phyloP scores from a whole-genome alignment of 2,329 filamentous ascomycete species.

The Fusarium robinianum region DNA sequence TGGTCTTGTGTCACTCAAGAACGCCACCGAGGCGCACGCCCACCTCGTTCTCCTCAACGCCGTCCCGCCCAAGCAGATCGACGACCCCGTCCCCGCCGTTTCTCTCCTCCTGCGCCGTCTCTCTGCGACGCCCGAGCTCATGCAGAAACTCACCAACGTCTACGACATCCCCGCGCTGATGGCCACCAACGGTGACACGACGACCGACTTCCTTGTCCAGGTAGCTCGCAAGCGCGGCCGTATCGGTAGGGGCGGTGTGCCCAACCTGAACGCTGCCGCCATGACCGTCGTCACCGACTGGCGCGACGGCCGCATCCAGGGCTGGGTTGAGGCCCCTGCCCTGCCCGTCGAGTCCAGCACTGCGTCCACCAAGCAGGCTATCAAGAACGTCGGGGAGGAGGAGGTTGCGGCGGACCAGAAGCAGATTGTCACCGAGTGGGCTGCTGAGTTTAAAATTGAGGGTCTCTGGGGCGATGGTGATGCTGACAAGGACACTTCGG shows the following conservation, averaged over 20 bases:
- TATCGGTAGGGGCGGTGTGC: constrained; percentile 85
- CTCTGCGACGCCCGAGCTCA: constrained; percentile 71
- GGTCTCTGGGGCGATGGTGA: constrained; percentile 78
- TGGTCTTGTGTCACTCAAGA: constrained; percentile 58
- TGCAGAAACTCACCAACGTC: constrained; percentile 77
- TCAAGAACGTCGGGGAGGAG: constrained; percentile 49
- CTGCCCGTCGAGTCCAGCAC: constrained; percentile 56
- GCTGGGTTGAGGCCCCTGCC: constrained; percentile 81
- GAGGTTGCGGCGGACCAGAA: constrained; percentile 69
- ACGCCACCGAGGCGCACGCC: constrained; percentile 74
- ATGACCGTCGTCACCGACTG: constrained; percentile 96
- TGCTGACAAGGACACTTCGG: constrained; percentile 42
- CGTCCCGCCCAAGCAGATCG: constrained; percentile 90
- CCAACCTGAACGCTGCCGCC: constrained; percentile 84
- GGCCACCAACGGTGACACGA: constrained; percentile 70
- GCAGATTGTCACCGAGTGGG: constrained; percentile 89
- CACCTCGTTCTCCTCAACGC: constrained; percentile 88
- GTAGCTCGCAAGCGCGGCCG: constrained; percentile 92
- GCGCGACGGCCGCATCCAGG: constrained; percentile 92
- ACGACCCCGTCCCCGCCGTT: constrained; percentile 88
- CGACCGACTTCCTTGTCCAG: constrained; percentile 90
- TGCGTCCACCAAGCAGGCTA: constrained; percentile 38
- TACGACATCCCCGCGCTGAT: constrained; percentile 86
- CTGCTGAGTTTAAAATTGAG: constrained; percentile 92
- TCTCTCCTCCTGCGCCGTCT: constrained; percentile 81